Evolutionary conservation across 1,284 basidiomycete species (phyloP).

Genomic region (Rhizoctonia solani): DNA sequence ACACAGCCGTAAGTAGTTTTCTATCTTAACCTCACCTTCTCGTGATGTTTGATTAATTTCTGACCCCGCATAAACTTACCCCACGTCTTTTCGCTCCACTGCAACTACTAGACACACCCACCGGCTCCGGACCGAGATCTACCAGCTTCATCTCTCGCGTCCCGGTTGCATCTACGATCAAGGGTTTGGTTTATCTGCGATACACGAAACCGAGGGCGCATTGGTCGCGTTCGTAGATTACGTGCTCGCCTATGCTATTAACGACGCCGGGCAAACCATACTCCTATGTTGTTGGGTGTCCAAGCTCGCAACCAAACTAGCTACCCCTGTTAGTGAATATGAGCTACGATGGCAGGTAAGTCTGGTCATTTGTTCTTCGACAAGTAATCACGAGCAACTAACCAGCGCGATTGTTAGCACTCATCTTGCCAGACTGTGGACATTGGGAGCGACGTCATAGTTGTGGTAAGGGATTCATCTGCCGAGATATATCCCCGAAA

Average conservation of each 20-base stretch:
- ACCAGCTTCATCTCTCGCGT: constrained; percentile 1
- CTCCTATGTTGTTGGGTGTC: constrained; percentile 25
- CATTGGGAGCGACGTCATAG: constrained; percentile 3
- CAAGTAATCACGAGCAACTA: not conserved
- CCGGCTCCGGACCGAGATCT: constrained; percentile 29
- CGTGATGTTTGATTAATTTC: not conserved
- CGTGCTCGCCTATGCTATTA: constrained; percentile 9
- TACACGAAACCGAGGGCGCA: constrained; percentile 21
- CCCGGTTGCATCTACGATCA: not conserved
- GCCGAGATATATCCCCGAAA: constrained; percentile 23
- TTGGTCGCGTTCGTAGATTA: constrained; percentile 24
- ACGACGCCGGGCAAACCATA: constrained; percentile 18
- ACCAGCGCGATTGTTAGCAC: not conserved
- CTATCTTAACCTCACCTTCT: not conserved
- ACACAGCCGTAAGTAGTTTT: not conserved
- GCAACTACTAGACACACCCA: not conserved
- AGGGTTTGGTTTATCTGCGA: not conserved
- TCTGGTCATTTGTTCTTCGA: not conserved
- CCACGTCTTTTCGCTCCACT: not conserved
- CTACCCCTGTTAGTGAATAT: not conserved
- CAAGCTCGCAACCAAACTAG: not conserved
- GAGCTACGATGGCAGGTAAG: constrained; percentile 24
- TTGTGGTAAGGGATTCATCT: constrained; percentile 19
- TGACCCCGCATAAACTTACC: not conserved
- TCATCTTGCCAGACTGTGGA: constrained; percentile 2